A percentile compares a stretch with the other conserved stretches of the same genome.
Conservation (phyloP, 2,329 filamentous ascomycete species). For the Verticillium longisporum region DNA sequence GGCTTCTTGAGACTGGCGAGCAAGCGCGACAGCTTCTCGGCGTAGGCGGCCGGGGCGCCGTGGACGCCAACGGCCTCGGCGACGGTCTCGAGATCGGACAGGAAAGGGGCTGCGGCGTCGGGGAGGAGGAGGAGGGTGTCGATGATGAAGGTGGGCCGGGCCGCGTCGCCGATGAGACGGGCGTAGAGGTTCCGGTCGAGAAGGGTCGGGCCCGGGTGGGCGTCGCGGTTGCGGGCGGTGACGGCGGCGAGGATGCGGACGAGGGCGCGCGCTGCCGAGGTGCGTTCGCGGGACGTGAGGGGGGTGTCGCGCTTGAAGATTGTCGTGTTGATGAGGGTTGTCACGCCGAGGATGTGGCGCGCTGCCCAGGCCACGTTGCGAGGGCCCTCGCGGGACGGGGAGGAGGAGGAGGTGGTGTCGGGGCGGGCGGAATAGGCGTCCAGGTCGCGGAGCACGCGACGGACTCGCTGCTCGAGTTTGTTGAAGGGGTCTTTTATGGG, state of each 20-base stretch:
- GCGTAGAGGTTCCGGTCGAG: slow-evolving; percentile 39
- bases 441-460: slow-evolving; percentile 37
- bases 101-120: slow-evolving; percentile 35
- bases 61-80: slow-evolving; percentile 23
- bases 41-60: slow-evolving; percentile 26
- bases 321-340: slow-evolving; percentile 33
- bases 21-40: slow-evolving; percentile 25
- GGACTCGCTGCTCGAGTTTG: slow-evolving; percentile 38
- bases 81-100: slow-evolving; percentile 27
- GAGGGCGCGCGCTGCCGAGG: slow-evolving; percentile 39
- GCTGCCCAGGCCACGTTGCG: slow-evolving; percentile 42
- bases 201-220: slow-evolving; percentile 16
- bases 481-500: slow-evolving; percentile 39
- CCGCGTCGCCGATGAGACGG: slow-evolving; percentile 35
- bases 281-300: slow-evolving; percentile 28
- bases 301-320: slow-evolving; percentile 31
- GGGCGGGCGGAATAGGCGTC: slow-evolving; percentile 21
- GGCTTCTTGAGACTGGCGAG: slow-evolving; percentile 20
- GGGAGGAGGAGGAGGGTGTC: slow-evolving; percentile 34
- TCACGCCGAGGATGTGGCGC: slow-evolving; percentile 34
- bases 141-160: slow-evolving; percentile 36
- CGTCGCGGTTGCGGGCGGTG: slow-evolving; percentile 30
- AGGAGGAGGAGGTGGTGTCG: neutral
- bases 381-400: slow-evolving; percentile 19
- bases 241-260: slow-evolving; percentile 40